phyloP scores from a whole-genome alignment of 1,284 basidiomycete species.

The Phaffia rhodozyma region DNA sequence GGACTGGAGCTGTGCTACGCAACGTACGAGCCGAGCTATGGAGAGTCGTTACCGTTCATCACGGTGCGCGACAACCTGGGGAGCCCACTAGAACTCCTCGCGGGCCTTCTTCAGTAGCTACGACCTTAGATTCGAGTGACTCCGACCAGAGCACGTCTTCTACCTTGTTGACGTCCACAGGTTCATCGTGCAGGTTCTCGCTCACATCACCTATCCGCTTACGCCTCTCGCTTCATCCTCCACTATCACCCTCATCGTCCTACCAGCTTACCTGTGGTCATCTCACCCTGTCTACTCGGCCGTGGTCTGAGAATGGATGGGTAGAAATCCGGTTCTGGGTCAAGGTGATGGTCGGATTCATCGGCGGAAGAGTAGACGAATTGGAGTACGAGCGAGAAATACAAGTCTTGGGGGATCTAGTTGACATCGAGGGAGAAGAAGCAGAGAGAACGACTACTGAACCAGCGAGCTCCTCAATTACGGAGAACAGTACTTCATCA shows the following conservation, averaged over 20 bases:
- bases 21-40: constrained; percentile 16
- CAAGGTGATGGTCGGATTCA: constrained; percentile 13
- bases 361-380: constrained; percentile 3
- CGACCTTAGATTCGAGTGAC: neutral
- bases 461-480: no score
- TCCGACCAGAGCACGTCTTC: neutral
- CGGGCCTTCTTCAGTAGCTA: neutral
- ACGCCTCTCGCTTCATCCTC: constrained; percentile 15
- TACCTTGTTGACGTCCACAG: constrained; percentile 12
- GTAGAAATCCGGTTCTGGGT: constrained; percentile 11
- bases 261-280: constrained; percentile 16
- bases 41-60: constrained; percentile 10
- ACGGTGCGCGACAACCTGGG: neutral
- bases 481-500: neutral
- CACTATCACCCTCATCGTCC: constrained; percentile 9
- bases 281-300: constrained; percentile 3
- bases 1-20: constrained; percentile 2
- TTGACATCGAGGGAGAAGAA: neutral
- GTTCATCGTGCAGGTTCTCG: constrained; percentile 15
- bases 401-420: constrained; percentile 9
- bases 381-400: constrained; percentile 11
- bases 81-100: no score
- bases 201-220: constrained; percentile 13
- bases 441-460: neutral
- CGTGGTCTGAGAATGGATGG: neutral